Evolutionary conservation across 1,284 basidiomycete species (phyloP), one percentile per base, ranked within the genome.

Genomic region (Ustilago lituana): DNA sequence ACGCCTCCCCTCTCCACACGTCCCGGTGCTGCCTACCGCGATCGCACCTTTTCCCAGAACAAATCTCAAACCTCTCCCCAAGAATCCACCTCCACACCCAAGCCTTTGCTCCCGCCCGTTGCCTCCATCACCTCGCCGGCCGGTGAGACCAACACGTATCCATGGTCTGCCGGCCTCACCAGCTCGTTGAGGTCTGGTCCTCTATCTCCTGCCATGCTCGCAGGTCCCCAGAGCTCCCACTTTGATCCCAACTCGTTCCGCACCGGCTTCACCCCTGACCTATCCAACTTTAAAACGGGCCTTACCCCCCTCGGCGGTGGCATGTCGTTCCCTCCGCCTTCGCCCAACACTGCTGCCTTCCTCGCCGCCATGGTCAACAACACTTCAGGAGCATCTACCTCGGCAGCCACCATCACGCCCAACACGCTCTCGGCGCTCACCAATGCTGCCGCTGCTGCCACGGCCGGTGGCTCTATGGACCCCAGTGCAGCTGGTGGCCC

Each of bases 171-270:
- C 10, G 47, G 53, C 22, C 51, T 76, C 31, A 60, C 70, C 23
- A 62, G 90, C 82, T 94, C 92, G 1, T 87, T 97, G 26, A 88
- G 94, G 41, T 87, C 92, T 0, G 94, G 94, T 5, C 94, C 94
- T 1, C 88, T 97, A 35, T 93, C 91, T 7, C 94, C 94, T 33
- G 94, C 94, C 59, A 95, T 97, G 91, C 89, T 97, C 58, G 89
- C 91, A 29, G 94, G 91, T 14, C 94, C 94, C 2, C 88, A 82
- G 74, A 76, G 76, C 59, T 69, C 53, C 68, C 70, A 77, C 76
- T 94, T 92, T 79, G 92, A 94, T 78, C 87, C 89, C 37, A 82
- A 88, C 73, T 76, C 81, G 31, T 86, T 85, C 66, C 77, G 68
- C 14, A 91, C 91, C 0, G 93, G 93, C 35, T 88, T 94, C 71